These are phyloP conservation scores for Exserohilum rostratum DNA, from an alignment of 2,329 filamentous ascomycete species.

Conservation along the genomic window DNA sequence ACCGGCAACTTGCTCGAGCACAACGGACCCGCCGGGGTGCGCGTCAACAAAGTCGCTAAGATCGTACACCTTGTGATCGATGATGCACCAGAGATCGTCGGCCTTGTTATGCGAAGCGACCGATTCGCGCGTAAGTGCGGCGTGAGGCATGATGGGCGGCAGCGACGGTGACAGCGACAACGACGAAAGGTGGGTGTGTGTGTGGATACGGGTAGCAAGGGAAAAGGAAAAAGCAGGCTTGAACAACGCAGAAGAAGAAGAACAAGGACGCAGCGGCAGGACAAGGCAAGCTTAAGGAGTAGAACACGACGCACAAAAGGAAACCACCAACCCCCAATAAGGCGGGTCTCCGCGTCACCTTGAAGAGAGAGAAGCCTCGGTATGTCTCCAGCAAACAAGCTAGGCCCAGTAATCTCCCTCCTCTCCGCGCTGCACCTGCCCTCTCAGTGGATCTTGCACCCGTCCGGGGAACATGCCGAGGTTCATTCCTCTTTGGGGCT, in stretches of 20 bases:
- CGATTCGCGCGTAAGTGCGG: constrained; percentile 58
- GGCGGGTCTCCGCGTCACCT: too few species aligned
- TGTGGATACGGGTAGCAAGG: background rate
- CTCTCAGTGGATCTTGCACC: too few species aligned
- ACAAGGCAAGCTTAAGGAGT: too few species aligned
- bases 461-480: too few species aligned
- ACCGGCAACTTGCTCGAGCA: constrained; percentile 80
- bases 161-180: background rate
- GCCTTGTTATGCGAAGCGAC: constrained; percentile 78
- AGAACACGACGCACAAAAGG: too few species aligned
- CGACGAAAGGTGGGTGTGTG: background rate
- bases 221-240: constrained; percentile 1
- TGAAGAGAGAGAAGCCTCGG: too few species aligned
- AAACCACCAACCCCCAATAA: too few species aligned
- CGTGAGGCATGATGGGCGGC: constrained; percentile 38
- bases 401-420: too few species aligned
- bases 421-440: too few species aligned
- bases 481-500: too few species aligned
- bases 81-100: constrained; percentile 80
- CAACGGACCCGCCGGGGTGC: constrained; percentile 81
- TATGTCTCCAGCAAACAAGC: too few species aligned
- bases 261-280: background rate
- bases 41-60: constrained; percentile 83
- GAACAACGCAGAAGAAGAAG: background rate
- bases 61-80: constrained; percentile 88